Conservation (phyloP, 805 yeast species). For the Blastobotrys parvus region DNA sequence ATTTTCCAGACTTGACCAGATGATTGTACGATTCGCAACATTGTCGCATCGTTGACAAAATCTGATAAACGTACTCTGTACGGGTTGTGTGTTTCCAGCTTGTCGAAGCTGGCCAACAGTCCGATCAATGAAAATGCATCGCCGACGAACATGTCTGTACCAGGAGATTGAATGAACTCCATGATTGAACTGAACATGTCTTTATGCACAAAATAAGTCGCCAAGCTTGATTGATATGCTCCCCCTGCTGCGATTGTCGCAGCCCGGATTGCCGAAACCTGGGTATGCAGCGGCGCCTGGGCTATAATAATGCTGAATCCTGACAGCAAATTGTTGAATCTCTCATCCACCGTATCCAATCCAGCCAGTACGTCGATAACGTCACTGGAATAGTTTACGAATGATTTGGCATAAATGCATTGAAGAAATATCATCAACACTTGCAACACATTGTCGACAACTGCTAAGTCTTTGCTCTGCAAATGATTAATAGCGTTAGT, state of each 20-base stretch:
- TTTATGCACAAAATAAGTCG: conserved; percentile 26
- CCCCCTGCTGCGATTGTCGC: conserved; percentile 24
- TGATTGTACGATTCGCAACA: conserved; percentile 24
- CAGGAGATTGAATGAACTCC: conserved; percentile 23
- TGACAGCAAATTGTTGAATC: conserved; percentile 24
- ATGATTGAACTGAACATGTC: conserved; percentile 32
- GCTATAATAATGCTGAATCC: conserved; percentile 21
- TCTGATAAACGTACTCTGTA: conserved; percentile 32
- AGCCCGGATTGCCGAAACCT: conserved; percentile 24
- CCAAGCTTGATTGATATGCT: conserved; percentile 27
- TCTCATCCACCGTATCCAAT: conserved; percentile 25
- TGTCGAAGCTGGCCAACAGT: conserved; percentile 30
- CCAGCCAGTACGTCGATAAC: conserved; percentile 29
- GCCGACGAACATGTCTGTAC: conserved; percentile 21
- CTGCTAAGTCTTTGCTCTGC: conserved; percentile 10
- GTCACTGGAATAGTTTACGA: conserved; percentile 24
- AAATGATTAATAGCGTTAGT: conserved; percentile 17
- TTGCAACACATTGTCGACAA: conserved; percentile 18
- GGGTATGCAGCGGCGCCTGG: conserved; percentile 11
- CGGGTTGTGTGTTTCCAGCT: conserved; percentile 28
- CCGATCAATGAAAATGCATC: conserved; percentile 32
- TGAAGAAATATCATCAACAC: conserved; percentile 23
- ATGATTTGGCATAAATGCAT: conserved; percentile 21
- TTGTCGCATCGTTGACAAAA: conserved; percentile 30
- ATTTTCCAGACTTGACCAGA: conserved; percentile 21